Evolutionary conservation across 768 basidiomycete genomes (phyloP), one percentile per base, ranked within the genome.

Genomic region (Collybia nuda): DNA sequence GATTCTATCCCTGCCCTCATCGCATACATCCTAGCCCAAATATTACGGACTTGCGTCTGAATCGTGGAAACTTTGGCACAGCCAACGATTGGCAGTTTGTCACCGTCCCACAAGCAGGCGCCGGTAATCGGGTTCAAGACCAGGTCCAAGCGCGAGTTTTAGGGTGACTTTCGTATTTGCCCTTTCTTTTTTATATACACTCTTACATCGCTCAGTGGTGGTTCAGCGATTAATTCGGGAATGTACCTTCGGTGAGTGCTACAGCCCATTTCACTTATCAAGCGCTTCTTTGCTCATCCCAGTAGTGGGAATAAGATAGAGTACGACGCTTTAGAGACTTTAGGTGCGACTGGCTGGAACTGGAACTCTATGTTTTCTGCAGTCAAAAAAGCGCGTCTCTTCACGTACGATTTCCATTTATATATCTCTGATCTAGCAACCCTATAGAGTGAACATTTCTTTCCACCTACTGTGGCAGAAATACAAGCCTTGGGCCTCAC

Each of bases 181-280:
- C 18, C 17, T 22, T n/a, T 17, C 12, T 11, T 26, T 40, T 18
- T 5, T 23, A 26, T 17, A 8, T 3, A 22, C 40, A 7, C 28
- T 12, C n/a, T 43, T 14, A 28, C 36, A 36, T 18, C 12, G 21
- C 11, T 4, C 28, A 56, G 55, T 4, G 55, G 51, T 38, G 51
- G 55, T 32, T 56, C 51, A 17, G 55, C 55, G 21, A 56, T 56
- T 6, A 56, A 56, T 12, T 44, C 51, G 15, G 55, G 55, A n/a
- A 53, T 56, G 40, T 56, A 53, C 12, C 29, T 50, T 41, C 48
- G 55, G 55, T 56, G 32, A 36, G 48, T 24, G 2, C 3, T 14
- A 21, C 28, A 24, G 24, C 14, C 17, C 8, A 21, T 19, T 21
- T 48, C 8, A 11, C 21, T n/a, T n/a, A n/a, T n/a, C n/a, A n/a